phyloP scores from a whole-genome alignment of 345 rosid species.

The Rhodamnia rubescens region DNA sequence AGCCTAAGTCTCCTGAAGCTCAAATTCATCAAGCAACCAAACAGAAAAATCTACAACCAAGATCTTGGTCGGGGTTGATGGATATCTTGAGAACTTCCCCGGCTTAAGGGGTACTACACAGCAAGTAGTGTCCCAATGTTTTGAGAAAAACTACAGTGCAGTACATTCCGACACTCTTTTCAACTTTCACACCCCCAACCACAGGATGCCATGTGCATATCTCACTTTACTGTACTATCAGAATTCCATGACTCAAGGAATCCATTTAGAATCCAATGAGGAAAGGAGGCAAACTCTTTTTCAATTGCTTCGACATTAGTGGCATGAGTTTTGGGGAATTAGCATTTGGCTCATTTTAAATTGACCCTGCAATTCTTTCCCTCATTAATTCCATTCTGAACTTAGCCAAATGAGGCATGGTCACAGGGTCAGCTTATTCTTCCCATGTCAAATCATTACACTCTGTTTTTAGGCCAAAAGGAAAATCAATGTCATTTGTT shows the following conservation, averaged over 20 bases:
- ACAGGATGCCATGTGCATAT: neutral
- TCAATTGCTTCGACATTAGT: neutral
- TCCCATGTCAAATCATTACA: neutral
- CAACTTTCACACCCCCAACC: neutral
- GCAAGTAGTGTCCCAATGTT: neutral
- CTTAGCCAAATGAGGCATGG: neutral
- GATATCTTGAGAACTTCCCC: neutral
- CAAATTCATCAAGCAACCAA: neutral
- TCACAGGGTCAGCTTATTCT: neutral
- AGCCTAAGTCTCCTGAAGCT: neutral
- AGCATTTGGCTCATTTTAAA: neutral
- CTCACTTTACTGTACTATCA: neutral
- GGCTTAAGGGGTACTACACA: neutral
- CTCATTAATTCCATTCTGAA: neutral
- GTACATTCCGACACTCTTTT: neutral
- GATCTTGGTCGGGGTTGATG: neutral
- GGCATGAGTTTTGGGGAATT: neutral
- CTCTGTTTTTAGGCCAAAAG: neutral
- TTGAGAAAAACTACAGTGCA: neutral
- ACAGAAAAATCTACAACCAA: neutral
- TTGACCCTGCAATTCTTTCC: neutral
- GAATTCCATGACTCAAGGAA: neutral
- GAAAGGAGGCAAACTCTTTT: neutral
- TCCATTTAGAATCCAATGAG: neutral
- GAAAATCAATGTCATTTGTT: neutral